Conservation (phyloP, 257 asterid species). For the Eustoma russellianum region DNA sequence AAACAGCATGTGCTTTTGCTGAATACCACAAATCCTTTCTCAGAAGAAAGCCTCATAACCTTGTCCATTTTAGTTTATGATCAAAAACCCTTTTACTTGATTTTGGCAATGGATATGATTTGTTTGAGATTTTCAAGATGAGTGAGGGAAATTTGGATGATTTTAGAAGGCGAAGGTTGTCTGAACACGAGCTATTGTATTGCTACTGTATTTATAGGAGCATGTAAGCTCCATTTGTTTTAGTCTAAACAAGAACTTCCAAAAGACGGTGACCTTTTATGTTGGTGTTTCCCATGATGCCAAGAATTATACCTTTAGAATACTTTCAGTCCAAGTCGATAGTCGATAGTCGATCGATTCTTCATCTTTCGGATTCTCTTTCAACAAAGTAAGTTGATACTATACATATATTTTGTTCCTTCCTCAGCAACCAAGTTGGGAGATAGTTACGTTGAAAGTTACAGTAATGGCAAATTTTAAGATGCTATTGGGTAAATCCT, state of each 20-base stretch:
- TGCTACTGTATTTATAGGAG: conserved; percentile 21
- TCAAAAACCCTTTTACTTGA: background rate
- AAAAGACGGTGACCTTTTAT: conserved; percentile 6
- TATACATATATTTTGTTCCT: no score
- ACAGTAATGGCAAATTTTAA: no score
- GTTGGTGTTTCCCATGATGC: conserved; percentile 25
- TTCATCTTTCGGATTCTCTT: no score
- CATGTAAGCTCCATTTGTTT: conserved; percentile 1
- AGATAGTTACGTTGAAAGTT: no score
- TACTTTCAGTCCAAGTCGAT: no score
- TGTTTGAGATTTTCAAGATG: background rate
- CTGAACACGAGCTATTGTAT: conserved; percentile 8
- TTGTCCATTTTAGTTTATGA: conserved; percentile 14
- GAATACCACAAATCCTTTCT: conserved; percentile 19
- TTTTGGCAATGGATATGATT: no score
- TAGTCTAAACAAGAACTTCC: conserved; percentile 8
- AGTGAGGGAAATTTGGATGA: no score
- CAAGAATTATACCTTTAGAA: background rate
- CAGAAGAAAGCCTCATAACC: conserved; percentile 5
- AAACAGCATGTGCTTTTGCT: conserved; percentile 30
- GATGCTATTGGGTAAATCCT: no score
- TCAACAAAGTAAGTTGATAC: no score
- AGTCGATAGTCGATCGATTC: no score
- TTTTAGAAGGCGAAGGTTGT: conserved; percentile 1
- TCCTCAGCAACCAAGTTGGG: no score